Percentiles rank a stretch among this genome's conserved stretches.
phyloP scores from a whole-genome alignment of 164 flowering plant genomes.

The Magnolia sinica region DNA sequence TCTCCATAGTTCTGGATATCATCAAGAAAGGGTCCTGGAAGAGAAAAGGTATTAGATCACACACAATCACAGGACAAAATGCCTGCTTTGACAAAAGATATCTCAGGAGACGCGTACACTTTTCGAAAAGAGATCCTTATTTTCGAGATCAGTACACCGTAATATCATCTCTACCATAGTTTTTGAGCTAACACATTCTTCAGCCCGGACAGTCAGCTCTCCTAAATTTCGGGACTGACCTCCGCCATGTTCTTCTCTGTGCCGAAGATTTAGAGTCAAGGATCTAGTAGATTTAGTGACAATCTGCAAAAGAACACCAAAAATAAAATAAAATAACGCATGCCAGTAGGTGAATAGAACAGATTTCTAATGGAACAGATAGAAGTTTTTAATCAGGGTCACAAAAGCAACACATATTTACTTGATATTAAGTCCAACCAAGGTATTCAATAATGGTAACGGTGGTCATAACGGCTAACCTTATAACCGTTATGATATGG shows the following conservation, averaged over 20 bases:
- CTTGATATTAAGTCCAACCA: too few relatives aligned
- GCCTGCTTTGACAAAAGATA: background rate
- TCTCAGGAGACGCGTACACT: conserved; percentile 52
- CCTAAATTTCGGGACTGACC: conserved; percentile 32
- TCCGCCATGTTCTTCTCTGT: conserved; percentile 27
- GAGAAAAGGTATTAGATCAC: background rate
- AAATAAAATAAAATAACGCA: too few relatives aligned
- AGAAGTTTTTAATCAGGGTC: too few relatives aligned
- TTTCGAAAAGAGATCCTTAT: conserved; percentile 77
- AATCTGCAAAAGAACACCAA: conserved; percentile 46
- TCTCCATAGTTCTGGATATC: conserved; percentile 71
- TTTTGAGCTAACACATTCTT: conserved; percentile 66
- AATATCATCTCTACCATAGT: conserved; percentile 59
- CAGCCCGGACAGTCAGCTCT: conserved; percentile 70
- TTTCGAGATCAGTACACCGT: conserved; percentile 60
- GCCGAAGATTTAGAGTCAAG: conserved; percentile 57
- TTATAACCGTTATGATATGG: too few relatives aligned
- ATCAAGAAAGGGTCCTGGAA: conserved; percentile 87
- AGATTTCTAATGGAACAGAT: background rate
- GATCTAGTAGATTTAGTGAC: conserved; percentile 51
- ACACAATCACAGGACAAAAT: background rate
- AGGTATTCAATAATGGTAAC: too few relatives aligned
- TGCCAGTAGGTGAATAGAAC: background rate
- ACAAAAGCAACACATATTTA: too few relatives aligned
- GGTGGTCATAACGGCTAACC: too few relatives aligned